A percentile compares a stretch with the other conserved stretches of the same genome.
Evolutionary conservation across 352 stramenopile species (phyloP).

Genomic region (Lagenidium giganteum): DNA sequence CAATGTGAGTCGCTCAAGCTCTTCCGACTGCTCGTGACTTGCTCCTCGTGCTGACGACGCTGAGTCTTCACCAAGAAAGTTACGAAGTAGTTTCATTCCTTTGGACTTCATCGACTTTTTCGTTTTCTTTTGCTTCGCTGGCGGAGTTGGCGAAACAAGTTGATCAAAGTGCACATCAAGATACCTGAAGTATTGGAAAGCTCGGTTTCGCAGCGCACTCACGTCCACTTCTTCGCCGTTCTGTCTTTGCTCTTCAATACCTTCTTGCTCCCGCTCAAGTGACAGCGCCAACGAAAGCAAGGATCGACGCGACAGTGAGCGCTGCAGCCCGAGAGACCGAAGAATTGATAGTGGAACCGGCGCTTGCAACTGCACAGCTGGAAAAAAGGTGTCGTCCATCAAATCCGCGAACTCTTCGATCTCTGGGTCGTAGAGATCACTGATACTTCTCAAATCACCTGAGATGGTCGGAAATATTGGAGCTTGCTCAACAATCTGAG

Average conservation of each 20-base stretch:
- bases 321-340: constrained; percentile 62
- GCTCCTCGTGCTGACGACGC: not conserved
- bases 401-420: constrained; percentile 64
- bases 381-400: constrained; percentile 69
- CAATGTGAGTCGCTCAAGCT: constrained; percentile 25
- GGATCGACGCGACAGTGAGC: constrained; percentile 46
- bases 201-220: constrained; percentile 29
- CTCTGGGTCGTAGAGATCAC: constrained; percentile 65
- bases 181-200: constrained; percentile 57
- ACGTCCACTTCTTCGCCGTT: constrained; percentile 4
- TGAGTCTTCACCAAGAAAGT: constrained; percentile 32
- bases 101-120: constrained; percentile 42
- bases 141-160: constrained; percentile 24
- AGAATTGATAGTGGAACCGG: constrained; percentile 40
- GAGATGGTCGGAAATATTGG: constrained; percentile 51
- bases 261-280: constrained; percentile 45
- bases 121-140: constrained; percentile 16
- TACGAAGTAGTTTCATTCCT: constrained; percentile 47
- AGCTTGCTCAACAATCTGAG: constrained; percentile 33
- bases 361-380: constrained; percentile 50
- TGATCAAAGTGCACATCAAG: constrained; percentile 53
- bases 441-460: constrained; percentile 49
- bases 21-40: constrained; percentile 10
- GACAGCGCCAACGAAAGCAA: constrained; percentile 58
- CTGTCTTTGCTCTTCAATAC: constrained; percentile 17